These are phyloP conservation scores for Lolium rigidum DNA, from an alignment of 176 grass and related monocot species.

Conservation along the genomic window DNA sequence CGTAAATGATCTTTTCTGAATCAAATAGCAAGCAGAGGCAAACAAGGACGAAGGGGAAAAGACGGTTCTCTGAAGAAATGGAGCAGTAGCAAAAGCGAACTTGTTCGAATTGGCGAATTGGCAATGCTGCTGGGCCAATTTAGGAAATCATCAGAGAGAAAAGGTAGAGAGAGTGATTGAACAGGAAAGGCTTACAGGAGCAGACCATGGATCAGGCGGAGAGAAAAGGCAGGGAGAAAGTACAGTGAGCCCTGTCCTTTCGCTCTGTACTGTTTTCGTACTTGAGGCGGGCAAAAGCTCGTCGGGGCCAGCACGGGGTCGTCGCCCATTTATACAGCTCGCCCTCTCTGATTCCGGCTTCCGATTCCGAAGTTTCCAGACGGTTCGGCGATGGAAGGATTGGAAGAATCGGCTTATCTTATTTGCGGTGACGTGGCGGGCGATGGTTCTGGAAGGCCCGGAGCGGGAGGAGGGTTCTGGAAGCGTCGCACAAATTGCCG, in stretches of 20 bases:
- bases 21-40: not conserved
- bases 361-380: slow-evolving; percentile 50
- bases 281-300: no score
- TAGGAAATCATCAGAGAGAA: not conserved
- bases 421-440: slow-evolving; percentile 44
- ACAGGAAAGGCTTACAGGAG: no score
- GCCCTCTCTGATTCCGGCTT: not conserved
- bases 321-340: slow-evolving; percentile 33
- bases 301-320: no score
- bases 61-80: not conserved
- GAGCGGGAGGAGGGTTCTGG: slow-evolving; percentile 45
- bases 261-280: not conserved
- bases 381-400: slow-evolving; percentile 28
- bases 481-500: slow-evolving; percentile 30
- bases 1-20: slow-evolving; percentile 9
- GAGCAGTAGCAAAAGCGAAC: not conserved
- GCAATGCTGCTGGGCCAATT: not conserved
- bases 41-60: not conserved
- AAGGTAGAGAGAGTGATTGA: not conserved
- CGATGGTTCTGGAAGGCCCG: slow-evolving; percentile 46
- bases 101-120: not conserved
- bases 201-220: not conserved
- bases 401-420: slow-evolving; percentile 25
- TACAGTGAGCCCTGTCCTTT: slow-evolving; percentile 6
- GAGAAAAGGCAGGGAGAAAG: not conserved